These are phyloP conservation scores for Daldinia decipiens DNA, from an alignment of 495 filamentous ascomycete species.

Conservation along the genomic window DNA sequence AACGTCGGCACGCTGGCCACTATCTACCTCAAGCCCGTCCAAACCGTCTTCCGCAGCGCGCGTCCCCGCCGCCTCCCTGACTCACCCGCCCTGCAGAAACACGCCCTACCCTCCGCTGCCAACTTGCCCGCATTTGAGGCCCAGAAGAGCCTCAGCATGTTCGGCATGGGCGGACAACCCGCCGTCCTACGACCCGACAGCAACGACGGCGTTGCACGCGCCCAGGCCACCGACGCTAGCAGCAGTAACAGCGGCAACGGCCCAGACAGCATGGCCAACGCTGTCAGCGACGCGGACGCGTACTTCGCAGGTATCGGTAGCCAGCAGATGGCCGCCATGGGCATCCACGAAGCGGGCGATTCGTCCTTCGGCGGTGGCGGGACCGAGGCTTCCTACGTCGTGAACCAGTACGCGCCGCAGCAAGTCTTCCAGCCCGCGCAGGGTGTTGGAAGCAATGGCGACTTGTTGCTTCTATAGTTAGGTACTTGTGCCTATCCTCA, in stretches of 20 bases:
- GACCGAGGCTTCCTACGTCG: conserved; percentile 66
- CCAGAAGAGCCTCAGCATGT: conserved; percentile 62
- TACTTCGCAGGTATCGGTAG: conserved; percentile 82
- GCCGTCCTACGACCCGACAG: conserved; percentile 47
- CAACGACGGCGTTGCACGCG: neutral
- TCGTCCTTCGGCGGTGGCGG: conserved; percentile 59
- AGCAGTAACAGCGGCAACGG: conserved; percentile 17
- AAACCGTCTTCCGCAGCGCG: conserved; percentile 95
- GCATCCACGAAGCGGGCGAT: conserved; percentile 62
- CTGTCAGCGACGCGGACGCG: conserved; percentile 82
- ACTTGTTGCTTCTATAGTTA: conserved; percentile 64
- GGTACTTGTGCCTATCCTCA: neutral
- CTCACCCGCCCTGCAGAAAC: conserved; percentile 83
- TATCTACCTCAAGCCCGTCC: conserved; percentile 96
- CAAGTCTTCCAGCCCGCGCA: conserved; percentile 65
- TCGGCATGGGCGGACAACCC: conserved; percentile 63
- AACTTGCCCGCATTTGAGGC: conserved; percentile 59
- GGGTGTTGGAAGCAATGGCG: conserved; percentile 62
- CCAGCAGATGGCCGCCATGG: conserved; percentile 76
- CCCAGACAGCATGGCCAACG: conserved; percentile 65
- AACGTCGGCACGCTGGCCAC: conserved; percentile 96
- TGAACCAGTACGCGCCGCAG: conserved; percentile 73
- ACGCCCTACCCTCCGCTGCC: conserved; percentile 59
- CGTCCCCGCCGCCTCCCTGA: conserved; percentile 80
- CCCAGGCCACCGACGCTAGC: neutral